Evolutionary conservation across 139 green algal species (phyloP), one percentile per base, ranked within the genome.

Genomic region (Micractinium conductrix): DNA sequence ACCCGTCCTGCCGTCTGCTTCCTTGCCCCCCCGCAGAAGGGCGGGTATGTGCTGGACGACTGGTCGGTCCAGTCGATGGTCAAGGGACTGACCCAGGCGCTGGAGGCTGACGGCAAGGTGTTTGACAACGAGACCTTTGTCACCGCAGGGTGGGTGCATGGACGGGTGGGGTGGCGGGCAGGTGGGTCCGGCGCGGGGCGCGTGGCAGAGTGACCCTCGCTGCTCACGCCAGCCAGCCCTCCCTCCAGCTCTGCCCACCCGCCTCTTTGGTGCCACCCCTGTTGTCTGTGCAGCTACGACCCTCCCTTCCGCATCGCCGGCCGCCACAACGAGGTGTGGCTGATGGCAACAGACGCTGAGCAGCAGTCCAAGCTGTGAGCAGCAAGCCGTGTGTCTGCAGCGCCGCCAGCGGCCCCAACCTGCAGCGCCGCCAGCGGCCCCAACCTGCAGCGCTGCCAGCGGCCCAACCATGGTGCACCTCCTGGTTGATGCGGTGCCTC

Each of bases 31-130:
- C 10, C 22, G 53, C 75, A 81, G 60, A 93, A 91, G 78, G 88
- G 87, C 33, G 92, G 92, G 22, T 93, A 86, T 16, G 45, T 83
- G 0, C 76, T 86, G 28, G 90, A 91, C 75, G 84, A 88, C 83
- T 90, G 40, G 24, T 84, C 81, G 40, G 45, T 94, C 16, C 33
- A 62, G 30, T 60, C 80, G 24, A 93, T 87, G 69, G 86, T 80
- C 16, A 80, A 81, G 38, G 43, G 40, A 2, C 74, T 92, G 55
- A 19, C 38, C 5, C 40, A 70, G 58, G 58, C 76, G 22, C 69
- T 92, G 30, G 69, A 88, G 26, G 70, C 45, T 6, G 71, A 83
- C 17, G 85, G 71, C 19, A 33, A 68, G n/a, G 10, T 24, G 2
- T 87, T 87, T 62, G 50, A 89, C 7, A 38, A 45, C 9, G 65